Conservation (phyloP, 2,329 filamentous ascomycete species). For the Lojkania enalia region DNA sequence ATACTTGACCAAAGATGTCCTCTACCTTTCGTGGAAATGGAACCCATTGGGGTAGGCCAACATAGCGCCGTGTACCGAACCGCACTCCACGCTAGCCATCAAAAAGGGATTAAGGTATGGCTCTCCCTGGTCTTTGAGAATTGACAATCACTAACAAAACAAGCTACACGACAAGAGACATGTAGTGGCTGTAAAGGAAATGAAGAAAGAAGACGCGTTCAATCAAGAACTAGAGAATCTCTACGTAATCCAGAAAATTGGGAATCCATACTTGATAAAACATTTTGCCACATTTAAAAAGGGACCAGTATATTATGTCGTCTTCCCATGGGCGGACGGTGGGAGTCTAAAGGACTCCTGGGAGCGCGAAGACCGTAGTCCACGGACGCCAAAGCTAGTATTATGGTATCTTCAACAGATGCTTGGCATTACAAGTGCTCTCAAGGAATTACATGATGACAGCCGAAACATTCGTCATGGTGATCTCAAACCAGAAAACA, state of each 20-base stretch:
- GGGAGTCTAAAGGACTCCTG: conserved; percentile 13
- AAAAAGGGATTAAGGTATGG: neutral
- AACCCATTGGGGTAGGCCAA: conserved; percentile 1
- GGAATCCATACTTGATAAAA: conserved; percentile 9
- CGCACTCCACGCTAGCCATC: conserved; percentile 7
- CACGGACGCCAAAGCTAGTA: neutral
- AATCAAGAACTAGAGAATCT: conserved; percentile 5
- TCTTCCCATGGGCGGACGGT: conserved; percentile 19
- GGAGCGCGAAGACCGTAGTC: neutral
- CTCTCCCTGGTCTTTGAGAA: too few species aligned
- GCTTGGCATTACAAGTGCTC: conserved; percentile 9
- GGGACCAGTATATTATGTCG: conserved; percentile 4
- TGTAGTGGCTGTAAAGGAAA: too few species aligned
- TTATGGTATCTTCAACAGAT: conserved; percentile 14
- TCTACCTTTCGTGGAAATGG: conserved; percentile 7
- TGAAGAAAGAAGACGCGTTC: neutral
- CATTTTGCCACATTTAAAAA: conserved; percentile 4
- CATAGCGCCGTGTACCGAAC: conserved; percentile 1
- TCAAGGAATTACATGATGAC: conserved; percentile 12
- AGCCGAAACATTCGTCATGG: conserved; percentile 13
- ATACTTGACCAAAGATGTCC: conserved; percentile 3
- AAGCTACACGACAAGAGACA: too few species aligned
- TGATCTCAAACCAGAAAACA: conserved; percentile 20
- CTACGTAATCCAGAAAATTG: neutral
- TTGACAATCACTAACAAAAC: too few species aligned